phyloP scores from a whole-genome alignment of 2,329 filamentous ascomycete genomes.

The Berkeleyomyces basicola region DNA sequence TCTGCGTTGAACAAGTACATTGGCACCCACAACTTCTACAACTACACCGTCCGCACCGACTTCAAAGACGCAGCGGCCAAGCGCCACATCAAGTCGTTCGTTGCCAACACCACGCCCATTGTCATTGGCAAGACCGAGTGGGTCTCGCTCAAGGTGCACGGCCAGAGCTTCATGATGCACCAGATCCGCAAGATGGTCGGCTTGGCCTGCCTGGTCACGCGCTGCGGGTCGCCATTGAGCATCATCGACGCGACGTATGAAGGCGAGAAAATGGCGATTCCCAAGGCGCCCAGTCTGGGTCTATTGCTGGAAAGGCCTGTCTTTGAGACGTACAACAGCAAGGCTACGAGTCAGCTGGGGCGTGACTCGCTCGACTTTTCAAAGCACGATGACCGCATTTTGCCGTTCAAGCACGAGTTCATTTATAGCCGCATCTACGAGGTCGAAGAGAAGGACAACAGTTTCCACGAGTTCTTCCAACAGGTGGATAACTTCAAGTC shows the following conservation, averaged over 20 bases:
- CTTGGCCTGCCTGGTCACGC: slow-evolving; percentile 70
- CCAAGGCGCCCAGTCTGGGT: slow-evolving; percentile 82
- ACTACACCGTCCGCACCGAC: slow-evolving; percentile 87
- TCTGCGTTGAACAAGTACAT: slow-evolving; percentile 56
- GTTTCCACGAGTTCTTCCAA: slow-evolving; percentile 63
- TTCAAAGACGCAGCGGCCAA: slow-evolving; percentile 69
- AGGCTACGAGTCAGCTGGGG: slow-evolving; percentile 44
- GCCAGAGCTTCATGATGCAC: slow-evolving; percentile 99
- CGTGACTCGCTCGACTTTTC: slow-evolving; percentile 61
- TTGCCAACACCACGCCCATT: slow-evolving; percentile 57
- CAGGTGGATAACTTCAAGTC: slow-evolving; percentile 60
- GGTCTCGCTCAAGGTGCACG: slow-evolving; percentile 90
- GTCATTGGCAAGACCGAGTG: slow-evolving; percentile 86
- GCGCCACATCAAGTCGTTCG: slow-evolving; percentile 83
- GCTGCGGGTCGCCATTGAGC: slow-evolving; percentile 59
- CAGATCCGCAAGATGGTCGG: slow-evolving; percentile 99
- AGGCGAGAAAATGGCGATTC: slow-evolving; percentile 61
- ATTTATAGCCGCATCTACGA: slow-evolving; percentile 88
- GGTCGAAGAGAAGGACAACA: slow-evolving; percentile 74
- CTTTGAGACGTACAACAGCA: slow-evolving; percentile 75
- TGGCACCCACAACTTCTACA: slow-evolving; percentile 87
- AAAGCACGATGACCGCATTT: slow-evolving; percentile 60
- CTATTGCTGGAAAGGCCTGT: slow-evolving; percentile 79
- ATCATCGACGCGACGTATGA: slow-evolving; percentile 63
- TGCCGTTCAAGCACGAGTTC: slow-evolving; percentile 76